Conservation (phyloP, 2,329 filamentous ascomycete species). For the Exutisphaerella laricina region DNA sequence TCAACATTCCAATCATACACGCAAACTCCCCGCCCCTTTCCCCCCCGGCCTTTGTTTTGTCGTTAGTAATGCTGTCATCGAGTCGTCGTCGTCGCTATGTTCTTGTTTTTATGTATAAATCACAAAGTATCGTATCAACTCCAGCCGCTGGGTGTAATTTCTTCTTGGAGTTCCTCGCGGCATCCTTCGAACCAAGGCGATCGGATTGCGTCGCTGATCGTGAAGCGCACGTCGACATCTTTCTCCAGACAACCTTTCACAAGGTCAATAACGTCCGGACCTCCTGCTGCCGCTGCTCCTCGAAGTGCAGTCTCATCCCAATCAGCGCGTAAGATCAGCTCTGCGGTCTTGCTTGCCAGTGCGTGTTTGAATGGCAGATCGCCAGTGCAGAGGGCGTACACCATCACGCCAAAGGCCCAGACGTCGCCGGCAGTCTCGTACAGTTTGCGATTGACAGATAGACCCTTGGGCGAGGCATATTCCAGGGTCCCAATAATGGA, state of each 20-base stretch:
- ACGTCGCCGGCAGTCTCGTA: constrained; percentile 56
- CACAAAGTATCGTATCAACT: constrained; percentile 1
- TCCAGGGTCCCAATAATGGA: constrained; percentile 56
- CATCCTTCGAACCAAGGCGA: constrained; percentile 49
- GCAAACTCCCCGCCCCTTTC: not conserved
- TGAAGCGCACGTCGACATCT: constrained; percentile 52
- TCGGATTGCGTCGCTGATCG: constrained; percentile 51
- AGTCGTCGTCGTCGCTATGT: not conserved
- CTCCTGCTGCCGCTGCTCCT: constrained; percentile 37
- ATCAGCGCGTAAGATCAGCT: constrained; percentile 54
- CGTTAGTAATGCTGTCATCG: not conserved
- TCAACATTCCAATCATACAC: no score
- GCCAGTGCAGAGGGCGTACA: constrained; percentile 57
- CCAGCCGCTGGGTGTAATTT: constrained; percentile 3
- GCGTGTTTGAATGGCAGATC: constrained; percentile 57
- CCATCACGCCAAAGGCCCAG: constrained; percentile 62
- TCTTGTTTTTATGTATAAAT: no score
- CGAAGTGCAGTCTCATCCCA: constrained; percentile 52
- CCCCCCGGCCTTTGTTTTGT: not conserved
- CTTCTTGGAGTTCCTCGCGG: constrained; percentile 20
- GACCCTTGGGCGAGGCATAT: constrained; percentile 47
- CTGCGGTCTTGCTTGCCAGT: constrained; percentile 53
- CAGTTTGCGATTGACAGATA: constrained; percentile 40
- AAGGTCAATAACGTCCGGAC: constrained; percentile 49
- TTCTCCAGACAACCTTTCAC: constrained; percentile 56